These are phyloP conservation scores for Cryoendolithus antarcticus DNA, from an alignment of 2,329 filamentous ascomycete genomes.

Conservation along the genomic window DNA sequence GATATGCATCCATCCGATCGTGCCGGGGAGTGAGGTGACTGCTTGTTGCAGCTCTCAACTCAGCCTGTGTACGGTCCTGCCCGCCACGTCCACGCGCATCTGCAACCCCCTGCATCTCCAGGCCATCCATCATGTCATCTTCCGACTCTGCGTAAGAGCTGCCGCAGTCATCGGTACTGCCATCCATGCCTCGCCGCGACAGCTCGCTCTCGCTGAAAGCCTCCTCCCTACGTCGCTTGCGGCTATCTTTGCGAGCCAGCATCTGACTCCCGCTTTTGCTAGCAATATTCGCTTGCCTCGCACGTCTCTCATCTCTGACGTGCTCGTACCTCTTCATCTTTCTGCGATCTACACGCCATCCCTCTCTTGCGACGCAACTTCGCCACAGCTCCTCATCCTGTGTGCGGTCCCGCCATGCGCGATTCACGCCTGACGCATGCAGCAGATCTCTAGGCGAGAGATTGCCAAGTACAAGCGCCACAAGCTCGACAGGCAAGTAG, in stretches of 20 bases:
- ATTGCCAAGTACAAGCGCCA: constrained; percentile 75
- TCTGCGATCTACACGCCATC: constrained; percentile 46
- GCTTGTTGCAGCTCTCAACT: no score
- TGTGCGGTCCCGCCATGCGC: constrained; percentile 68
- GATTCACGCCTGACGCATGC: constrained; percentile 64
- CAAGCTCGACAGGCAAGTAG: constrained; percentile 80
- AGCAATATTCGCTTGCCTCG: not conserved
- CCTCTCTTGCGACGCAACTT: constrained; percentile 67
- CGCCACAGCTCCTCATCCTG: constrained; percentile 81
- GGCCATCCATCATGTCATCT: no score
- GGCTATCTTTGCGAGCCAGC: constrained; percentile 13
- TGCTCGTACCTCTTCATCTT: constrained; percentile 5
- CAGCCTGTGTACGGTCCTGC: no score
- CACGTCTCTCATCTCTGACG: constrained; percentile 14
- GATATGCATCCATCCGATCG: no score
- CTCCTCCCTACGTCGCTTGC: constrained; percentile 20
- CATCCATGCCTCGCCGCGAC: no score
- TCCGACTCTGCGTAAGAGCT: no score
- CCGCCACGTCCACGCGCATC: no score
- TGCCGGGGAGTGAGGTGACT: no score
- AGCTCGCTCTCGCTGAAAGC: constrained; percentile 21
- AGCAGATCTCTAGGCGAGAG: constrained; percentile 72
- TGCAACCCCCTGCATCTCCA: no score
- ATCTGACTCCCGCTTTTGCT: constrained; percentile 18
- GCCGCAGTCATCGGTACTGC: no score